Evolutionary conservation across 495 filamentous ascomycete species (phyloP), one percentile per base, ranked within the genome.

Genomic region (Choiromyces venosus): DNA sequence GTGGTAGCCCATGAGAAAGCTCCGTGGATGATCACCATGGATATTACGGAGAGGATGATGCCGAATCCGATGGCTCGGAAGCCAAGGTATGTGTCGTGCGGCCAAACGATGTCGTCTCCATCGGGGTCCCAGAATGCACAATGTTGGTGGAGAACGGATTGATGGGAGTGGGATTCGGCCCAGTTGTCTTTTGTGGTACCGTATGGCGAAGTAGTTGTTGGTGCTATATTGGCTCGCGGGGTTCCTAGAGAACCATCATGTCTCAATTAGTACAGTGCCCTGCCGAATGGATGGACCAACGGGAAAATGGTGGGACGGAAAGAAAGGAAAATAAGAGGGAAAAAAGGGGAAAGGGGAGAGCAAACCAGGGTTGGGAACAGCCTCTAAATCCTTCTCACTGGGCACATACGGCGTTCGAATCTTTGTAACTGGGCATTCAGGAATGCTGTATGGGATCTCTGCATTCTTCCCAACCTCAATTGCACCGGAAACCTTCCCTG

Each of bases 11-110:
- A 89, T 1, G 85, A 87, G 76, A 89, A 85, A 72, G 78, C 80
- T 66, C 73, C 44, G 74, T 87, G 83, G 76, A 89, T 86, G 67
- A 88, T 78, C 38, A 82, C 61, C 39, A 74, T 67, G 33, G 81
- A 81, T 1, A 83, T 67, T 8, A 79, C 35, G 19, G 81, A 81
- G 72, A 82, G 79, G 37, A 85, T 35, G 64, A 85, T 56, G 73
- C 81, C 84, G 82, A 87, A 88, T 42, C 87, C 87, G 0, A 88
- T 75, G 7, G 80, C 80, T 37, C 83, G 83, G 79, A 89, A 88
- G 10, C 87, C 87, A 18, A n/a, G 67, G 82, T 83, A 88, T 5
- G 85, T 87, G 71, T 89, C 86, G 56, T 73, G 77, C 0, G 87
- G 87, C 78, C 79, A 86, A 77, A 89, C 87, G 16, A 85, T 79